phyloP scores from a whole-genome alignment of 2,329 filamentous ascomycete species.

The Endothia cerciana region DNA sequence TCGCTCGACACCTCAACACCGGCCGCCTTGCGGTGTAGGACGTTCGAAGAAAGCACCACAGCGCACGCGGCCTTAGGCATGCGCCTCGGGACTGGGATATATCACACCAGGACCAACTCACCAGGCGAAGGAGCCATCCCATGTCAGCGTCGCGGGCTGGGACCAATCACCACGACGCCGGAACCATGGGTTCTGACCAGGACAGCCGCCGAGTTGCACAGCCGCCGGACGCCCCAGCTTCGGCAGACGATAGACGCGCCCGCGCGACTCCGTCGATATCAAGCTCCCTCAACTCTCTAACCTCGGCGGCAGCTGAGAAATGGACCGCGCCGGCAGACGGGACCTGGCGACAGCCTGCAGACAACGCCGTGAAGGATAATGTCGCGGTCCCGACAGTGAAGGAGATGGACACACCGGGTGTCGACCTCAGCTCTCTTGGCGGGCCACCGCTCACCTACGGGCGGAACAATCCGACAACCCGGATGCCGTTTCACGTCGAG shows the following conservation, averaged over 20 bases:
- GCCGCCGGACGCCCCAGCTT: background rate
- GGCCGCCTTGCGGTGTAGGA: no score
- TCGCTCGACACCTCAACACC: no score
- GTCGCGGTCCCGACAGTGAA: background rate
- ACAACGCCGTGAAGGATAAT: conserved; percentile 7
- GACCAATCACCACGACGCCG: background rate
- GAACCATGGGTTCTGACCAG: background rate
- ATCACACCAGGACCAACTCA: background rate
- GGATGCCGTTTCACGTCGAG: conserved; percentile 27
- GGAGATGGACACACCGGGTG: conserved; percentile 17
- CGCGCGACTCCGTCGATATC: conserved; percentile 17
- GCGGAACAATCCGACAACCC: conserved; percentile 16
- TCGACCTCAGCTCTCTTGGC: conserved; percentile 21
- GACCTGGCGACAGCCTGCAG: conserved; percentile 5
- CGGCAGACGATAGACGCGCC: conserved; percentile 7
- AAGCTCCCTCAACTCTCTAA: background rate
- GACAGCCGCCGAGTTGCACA: background rate
- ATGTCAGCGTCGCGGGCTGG: background rate
- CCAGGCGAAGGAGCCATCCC: background rate
- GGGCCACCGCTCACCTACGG: conserved; percentile 12
- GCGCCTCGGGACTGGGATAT: no score
- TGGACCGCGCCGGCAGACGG: conserved; percentile 22
- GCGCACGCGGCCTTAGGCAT: no score
- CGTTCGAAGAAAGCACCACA: no score
- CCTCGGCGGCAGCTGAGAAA: conserved; percentile 1